phyloP scores from a whole-genome alignment of 108 stramenopile species.

The Seminavis robusta region DNA sequence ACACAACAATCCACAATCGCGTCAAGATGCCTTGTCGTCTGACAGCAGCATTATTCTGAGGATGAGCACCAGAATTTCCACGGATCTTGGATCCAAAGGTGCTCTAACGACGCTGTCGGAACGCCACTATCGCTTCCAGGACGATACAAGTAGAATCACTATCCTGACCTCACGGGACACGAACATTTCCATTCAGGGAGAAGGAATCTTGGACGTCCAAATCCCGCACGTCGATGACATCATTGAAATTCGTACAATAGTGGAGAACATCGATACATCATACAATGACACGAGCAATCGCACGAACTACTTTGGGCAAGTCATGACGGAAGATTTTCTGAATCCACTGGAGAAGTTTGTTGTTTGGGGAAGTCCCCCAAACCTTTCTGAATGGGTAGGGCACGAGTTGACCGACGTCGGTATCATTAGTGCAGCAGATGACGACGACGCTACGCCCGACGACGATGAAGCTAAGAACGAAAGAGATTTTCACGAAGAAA shows the following conservation, averaged over 20 bases:
- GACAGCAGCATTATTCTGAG: constrained; percentile 28
- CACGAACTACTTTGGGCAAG: constrained; percentile 36
- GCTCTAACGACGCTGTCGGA: constrained; percentile 14
- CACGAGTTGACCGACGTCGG: too few relatives aligned
- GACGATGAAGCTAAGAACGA: too few relatives aligned
- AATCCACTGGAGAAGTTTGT: constrained; percentile 51
- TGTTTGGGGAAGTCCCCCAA: too few relatives aligned
- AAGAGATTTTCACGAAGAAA: too few relatives aligned
- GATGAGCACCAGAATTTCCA: constrained; percentile 29
- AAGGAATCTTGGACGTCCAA: constrained; percentile 28
- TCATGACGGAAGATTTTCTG: constrained; percentile 54
- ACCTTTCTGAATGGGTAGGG: too few relatives aligned
- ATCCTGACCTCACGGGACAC: constrained; percentile 45
- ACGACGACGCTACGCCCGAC: too few relatives aligned
- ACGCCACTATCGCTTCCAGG: constrained; percentile 56
- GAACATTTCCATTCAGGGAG: constrained; percentile 10
- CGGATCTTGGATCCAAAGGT: constrained; percentile 12
- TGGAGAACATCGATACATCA: constrained; percentile 44
- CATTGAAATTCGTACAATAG: constrained; percentile 53
- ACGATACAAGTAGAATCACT: constrained; percentile 41
- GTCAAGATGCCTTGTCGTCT: constrained; percentile 22
- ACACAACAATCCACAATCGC: background rate
- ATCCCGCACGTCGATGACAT: constrained; percentile 19
- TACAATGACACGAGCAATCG: constrained; percentile 51
- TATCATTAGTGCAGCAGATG: too few relatives aligned